Evolutionary conservation across 768 basidiomycete species (phyloP).

Genomic region (Kwoniella sp.): DNA sequence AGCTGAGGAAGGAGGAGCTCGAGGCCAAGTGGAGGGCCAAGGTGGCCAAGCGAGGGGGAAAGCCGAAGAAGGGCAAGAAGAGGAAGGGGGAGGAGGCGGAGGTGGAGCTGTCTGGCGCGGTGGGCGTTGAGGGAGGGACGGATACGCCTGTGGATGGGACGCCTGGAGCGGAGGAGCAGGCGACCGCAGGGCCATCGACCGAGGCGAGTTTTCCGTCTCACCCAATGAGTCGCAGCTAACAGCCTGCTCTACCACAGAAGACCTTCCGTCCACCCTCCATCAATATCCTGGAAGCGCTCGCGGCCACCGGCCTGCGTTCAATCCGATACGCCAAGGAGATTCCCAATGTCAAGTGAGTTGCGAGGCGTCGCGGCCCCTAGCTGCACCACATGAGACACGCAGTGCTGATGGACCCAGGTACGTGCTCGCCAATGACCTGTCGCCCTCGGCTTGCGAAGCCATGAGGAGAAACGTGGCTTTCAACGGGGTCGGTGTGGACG

Average conservation of each 20-base stretch:
- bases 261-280: conserved; percentile 56
- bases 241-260: not conserved
- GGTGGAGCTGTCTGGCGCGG: not conserved
- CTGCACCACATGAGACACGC: not conserved
- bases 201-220: conserved; percentile 19
- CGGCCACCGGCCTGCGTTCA: conserved; percentile 89
- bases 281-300: conserved; percentile 83
- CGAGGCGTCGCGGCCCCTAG: not conserved
- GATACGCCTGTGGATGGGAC: too few relatives aligned
- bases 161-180: conserved; percentile 10
- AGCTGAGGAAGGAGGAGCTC: conserved; percentile 53
- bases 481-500: conserved; percentile 68
- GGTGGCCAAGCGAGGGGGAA: conserved; percentile 57
- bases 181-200: conserved; percentile 29
- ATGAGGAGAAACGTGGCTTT: conserved; percentile 80
- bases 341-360: conserved; percentile 71
- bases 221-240: not conserved
- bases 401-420: conserved; percentile 62
- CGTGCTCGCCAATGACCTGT: conserved; percentile 92
- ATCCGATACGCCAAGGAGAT: conserved; percentile 98
- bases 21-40: conserved; percentile 51
- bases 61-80: conserved; percentile 20
- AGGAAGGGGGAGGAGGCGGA: conserved; percentile 31
- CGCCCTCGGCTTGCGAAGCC: conserved; percentile 70
- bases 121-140: too few relatives aligned